phyloP scores from a whole-genome alignment of 495 filamentous ascomycete species.

The Tuber umbilicatum region DNA sequence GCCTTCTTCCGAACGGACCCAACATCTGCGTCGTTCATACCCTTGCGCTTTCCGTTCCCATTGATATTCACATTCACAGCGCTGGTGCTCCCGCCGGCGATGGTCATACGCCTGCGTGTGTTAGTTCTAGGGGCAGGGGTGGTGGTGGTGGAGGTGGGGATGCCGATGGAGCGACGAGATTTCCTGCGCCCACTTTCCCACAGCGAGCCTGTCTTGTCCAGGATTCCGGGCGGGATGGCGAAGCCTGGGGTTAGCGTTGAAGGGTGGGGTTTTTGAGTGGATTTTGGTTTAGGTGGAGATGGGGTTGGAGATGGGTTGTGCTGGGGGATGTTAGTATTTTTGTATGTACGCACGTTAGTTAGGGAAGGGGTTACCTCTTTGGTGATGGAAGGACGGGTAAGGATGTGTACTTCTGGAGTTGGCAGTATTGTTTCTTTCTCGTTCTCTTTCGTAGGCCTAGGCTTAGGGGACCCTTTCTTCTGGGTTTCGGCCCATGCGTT shows the following conservation, averaged over 20 bases:
- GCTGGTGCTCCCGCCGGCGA: neutral
- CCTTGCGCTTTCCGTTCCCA: neutral
- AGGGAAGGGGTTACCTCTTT: neutral
- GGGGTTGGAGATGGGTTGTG: neutral
- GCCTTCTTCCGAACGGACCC: neutral
- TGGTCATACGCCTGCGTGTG: neutral
- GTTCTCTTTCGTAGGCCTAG: neutral
- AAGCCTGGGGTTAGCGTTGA: constrained; percentile 16
- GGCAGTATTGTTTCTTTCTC: neutral
- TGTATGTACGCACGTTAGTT: neutral
- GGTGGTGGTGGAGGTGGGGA: neutral
- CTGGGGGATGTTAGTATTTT: neutral
- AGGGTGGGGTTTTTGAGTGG: neutral
- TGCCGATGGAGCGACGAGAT: constrained; percentile 13
- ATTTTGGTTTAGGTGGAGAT: neutral
- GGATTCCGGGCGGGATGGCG: constrained; percentile 25
- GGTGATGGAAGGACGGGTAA: neutral
- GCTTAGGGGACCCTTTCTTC: neutral
- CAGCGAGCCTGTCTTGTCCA: constrained; percentile 20
- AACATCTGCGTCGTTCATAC: neutral
- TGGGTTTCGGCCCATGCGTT: neutral
- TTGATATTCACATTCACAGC: neutral
- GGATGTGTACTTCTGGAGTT: constrained; percentile 1
- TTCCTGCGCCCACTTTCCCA: constrained; percentile 33
- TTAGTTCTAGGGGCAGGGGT: neutral